Conservation (phyloP, 1,284 basidiomycete genomes). For the Acaromyces ingoldii region DNA sequence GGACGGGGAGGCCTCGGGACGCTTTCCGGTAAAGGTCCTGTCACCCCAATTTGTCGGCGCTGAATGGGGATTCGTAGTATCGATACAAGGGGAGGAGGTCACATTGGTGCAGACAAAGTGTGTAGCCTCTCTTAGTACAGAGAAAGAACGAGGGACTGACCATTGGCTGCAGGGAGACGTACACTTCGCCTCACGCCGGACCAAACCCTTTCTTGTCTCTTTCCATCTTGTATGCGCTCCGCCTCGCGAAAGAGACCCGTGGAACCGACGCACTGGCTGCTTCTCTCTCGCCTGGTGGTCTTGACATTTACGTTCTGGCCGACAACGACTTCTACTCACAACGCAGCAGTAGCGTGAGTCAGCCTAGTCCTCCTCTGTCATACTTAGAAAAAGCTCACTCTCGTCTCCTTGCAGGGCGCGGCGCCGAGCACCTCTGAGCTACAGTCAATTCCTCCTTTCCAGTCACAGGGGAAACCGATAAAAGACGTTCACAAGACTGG, state of each 20-base stretch:
- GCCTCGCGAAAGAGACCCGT: slow-evolving; percentile 57
- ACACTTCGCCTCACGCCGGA: slow-evolving; percentile 12
- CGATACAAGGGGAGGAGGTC: slow-evolving; percentile 14
- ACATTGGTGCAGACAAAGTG: slow-evolving; percentile 22
- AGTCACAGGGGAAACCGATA: slow-evolving; percentile 57
- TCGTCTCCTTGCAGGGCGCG: slow-evolving; percentile 20
- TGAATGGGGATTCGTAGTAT: slow-evolving; percentile 69
- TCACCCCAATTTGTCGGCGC: slow-evolving; percentile 86
- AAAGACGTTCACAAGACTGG: slow-evolving; percentile 92
- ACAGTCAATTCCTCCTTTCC: slow-evolving; percentile 65
- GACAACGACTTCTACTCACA: slow-evolving; percentile 99
- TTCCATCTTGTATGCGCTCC: slow-evolving; percentile 71
- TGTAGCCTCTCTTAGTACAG: slow-evolving; percentile 19
- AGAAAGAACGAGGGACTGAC: background rate
- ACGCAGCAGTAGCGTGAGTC: slow-evolving; percentile 63
- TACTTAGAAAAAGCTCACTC: slow-evolving; percentile 4
- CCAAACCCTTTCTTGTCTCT: slow-evolving; percentile 89
- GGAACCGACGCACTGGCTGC: slow-evolving; percentile 11
- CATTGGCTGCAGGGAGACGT: slow-evolving; percentile 6
- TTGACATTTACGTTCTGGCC: slow-evolving; percentile 73
- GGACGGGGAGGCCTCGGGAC: background rate
- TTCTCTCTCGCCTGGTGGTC: slow-evolving; percentile 54
- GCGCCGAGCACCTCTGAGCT: slow-evolving; percentile 22
- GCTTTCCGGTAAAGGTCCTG: slow-evolving; percentile 54
- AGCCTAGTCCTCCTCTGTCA: too few relatives aligned